phyloP scores from a whole-genome alignment of 352 stramenopile species.

The Paralagenidium karlingii region DNA sequence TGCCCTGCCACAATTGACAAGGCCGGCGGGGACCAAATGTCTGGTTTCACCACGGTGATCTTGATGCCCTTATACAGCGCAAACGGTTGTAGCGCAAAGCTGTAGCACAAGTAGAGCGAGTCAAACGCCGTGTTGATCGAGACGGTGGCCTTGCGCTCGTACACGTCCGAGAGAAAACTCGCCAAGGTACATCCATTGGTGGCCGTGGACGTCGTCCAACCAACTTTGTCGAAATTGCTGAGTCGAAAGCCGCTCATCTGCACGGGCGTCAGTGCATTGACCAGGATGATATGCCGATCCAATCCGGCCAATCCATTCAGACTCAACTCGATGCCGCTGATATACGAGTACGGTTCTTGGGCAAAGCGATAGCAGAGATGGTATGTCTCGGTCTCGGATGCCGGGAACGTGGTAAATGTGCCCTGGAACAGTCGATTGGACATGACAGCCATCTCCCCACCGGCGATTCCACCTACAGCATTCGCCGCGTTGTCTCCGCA shows the following conservation, averaged over 20 bases:
- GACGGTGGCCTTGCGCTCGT: constrained; percentile 13
- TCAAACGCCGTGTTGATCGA: constrained; percentile 18
- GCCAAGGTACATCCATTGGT: constrained; percentile 15
- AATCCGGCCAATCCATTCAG: constrained; percentile 33
- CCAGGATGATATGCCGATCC: constrained; percentile 26
- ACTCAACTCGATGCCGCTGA: constrained; percentile 20
- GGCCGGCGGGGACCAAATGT: constrained; percentile 35
- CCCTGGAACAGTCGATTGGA: constrained; percentile 18
- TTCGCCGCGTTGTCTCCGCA: constrained; percentile 27
- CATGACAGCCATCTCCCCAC: constrained; percentile 29
- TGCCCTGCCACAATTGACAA: constrained; percentile 43
- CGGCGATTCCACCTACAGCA: constrained; percentile 12
- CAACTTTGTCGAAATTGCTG: constrained; percentile 27
- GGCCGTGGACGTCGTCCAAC: constrained; percentile 26
- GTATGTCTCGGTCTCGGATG: constrained; percentile 26
- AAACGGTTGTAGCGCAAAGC: constrained; percentile 47
- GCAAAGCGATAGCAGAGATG: constrained; percentile 66
- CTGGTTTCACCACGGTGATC: constrained; percentile 19
- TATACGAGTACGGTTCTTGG: constrained; percentile 40
- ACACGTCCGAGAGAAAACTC: constrained; percentile 16
- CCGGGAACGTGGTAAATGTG: constrained; percentile 19
- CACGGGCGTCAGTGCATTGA: constrained; percentile 21
- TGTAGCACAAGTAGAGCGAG: constrained; percentile 41
- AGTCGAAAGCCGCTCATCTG: constrained; percentile 38
- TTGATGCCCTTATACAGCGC: constrained; percentile 20